Conservation (phyloP, 345 rosid species). For the Tarenaya hassleriana region DNA sequence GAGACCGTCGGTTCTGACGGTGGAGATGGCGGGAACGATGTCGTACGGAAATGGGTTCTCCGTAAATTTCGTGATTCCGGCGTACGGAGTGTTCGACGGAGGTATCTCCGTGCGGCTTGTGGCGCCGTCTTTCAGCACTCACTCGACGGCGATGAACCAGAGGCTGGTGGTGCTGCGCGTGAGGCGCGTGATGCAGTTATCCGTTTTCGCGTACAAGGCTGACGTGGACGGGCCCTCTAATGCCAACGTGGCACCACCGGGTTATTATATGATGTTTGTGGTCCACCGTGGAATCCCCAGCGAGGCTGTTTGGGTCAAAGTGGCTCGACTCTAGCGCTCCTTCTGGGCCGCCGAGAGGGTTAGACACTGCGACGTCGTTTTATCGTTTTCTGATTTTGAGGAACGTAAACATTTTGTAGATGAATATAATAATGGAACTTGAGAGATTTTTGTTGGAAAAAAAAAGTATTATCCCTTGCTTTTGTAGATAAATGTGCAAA, state of each 20-base stretch:
- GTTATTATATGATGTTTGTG: conserved; percentile 64
- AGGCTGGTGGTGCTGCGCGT: conserved; percentile 47
- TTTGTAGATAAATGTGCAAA: no score
- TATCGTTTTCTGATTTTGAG: no score
- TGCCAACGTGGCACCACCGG: conserved; percentile 56
- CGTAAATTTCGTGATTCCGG: conserved; percentile 35
- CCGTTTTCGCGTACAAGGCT: conserved; percentile 37
- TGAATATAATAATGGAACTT: no score
- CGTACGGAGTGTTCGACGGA: conserved; percentile 23
- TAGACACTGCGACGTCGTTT: not conserved
- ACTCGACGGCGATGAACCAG: conserved; percentile 68
- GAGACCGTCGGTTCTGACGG: conserved; percentile 52
- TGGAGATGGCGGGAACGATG: conserved; percentile 41
- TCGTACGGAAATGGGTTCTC: conserved; percentile 31
- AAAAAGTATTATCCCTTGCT: no score
- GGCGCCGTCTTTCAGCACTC: conserved; percentile 63
- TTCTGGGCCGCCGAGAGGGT: no score
- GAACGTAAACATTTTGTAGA: no score
- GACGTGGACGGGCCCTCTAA: conserved; percentile 39
- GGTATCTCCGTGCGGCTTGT: conserved; percentile 36
- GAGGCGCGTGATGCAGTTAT: conserved; percentile 33
- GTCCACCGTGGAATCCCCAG: conserved; percentile 61
- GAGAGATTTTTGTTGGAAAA: no score
- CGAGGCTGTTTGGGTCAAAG: conserved; percentile 52
- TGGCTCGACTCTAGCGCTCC: conserved; percentile 1